Conservation (phyloP, 139 green algal genomes). For the Trebouxia sp. region DNA sequence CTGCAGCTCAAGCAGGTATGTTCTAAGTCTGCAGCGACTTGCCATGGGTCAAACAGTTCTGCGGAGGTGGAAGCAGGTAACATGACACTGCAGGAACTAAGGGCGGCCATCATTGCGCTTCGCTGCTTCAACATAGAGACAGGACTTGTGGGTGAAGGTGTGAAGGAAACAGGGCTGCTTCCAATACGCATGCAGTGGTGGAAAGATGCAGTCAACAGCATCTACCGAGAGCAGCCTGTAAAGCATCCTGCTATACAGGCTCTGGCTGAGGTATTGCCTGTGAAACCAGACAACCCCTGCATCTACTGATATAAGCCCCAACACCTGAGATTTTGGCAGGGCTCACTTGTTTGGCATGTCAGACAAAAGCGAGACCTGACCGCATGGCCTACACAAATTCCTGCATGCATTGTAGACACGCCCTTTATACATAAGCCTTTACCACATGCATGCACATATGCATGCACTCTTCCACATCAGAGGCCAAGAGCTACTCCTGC, state of each 20-base stretch:
- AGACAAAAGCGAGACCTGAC: too few relatives aligned
- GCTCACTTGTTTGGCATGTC: too few relatives aligned
- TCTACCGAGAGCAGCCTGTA: conserved; percentile 48
- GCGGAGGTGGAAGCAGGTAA: neutral
- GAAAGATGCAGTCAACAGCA: conserved; percentile 66
- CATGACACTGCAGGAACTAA: conserved; percentile 52
- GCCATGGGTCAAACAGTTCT: too few relatives aligned
- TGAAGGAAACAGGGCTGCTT: conserved; percentile 45
- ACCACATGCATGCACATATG: too few relatives aligned
- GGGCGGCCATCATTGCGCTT: conserved; percentile 66
- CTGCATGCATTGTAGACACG: too few relatives aligned
- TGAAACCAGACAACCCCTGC: too few relatives aligned
- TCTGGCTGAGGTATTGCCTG: conserved; percentile 44
- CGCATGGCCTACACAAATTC: too few relatives aligned
- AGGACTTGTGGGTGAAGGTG: conserved; percentile 56
- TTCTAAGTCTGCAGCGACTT: neutral
- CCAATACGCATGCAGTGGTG: conserved; percentile 83
- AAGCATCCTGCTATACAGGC: conserved; percentile 62
- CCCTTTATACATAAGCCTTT: too few relatives aligned
- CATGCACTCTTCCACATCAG: too few relatives aligned
- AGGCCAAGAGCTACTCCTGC: too few relatives aligned
- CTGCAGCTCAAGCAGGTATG: conserved; percentile 59
- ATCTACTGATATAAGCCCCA: too few relatives aligned
- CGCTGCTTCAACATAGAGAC: conserved; percentile 80
- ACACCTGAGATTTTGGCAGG: too few relatives aligned